These are phyloP conservation scores for Penicillium hordei DNA, from an alignment of 2,329 filamentous ascomycete species.

Conservation along the genomic window DNA sequence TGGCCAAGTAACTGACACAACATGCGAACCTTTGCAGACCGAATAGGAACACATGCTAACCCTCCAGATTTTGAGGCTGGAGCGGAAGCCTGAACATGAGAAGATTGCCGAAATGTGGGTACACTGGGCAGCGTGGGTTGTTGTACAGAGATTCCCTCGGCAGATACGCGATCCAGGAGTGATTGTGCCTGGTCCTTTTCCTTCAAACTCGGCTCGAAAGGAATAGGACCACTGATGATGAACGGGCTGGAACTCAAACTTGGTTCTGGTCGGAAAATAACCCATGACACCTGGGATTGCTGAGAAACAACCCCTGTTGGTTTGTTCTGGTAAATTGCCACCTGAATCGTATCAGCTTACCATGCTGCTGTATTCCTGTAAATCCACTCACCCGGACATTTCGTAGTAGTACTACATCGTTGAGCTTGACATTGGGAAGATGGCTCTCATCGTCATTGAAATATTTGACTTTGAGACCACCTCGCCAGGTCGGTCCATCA, in stretches of 20 bases:
- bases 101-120: neutral
- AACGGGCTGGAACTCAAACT: conserved; percentile 21
- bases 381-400: conserved; percentile 52
- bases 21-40: conserved; percentile 56
- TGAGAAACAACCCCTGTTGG: conserved; percentile 31
- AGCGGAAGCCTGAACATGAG: conserved; percentile 13
- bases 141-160: neutral
- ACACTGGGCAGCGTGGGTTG: conserved; percentile 3
- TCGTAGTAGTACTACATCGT: conserved; percentile 66
- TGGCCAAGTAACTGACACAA: conserved; percentile 73
- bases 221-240: conserved; percentile 30
- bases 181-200: conserved; percentile 33
- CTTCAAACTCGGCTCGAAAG: conserved; percentile 26
- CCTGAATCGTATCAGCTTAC: conserved; percentile 13
- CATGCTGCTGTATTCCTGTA: neutral
- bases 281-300: conserved; percentile 32
- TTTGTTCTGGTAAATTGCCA: conserved; percentile 22
- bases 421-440: conserved; percentile 49
- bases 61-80: conserved; percentile 3
- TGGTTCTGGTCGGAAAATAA: conserved; percentile 34
- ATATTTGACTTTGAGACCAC: conserved; percentile 55
- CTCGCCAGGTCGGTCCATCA: conserved; percentile 41
- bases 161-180: conserved; percentile 26
- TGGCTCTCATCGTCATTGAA: conserved; percentile 54
- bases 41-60: conserved; percentile 59